phyloP scores from a whole-genome alignment of 2,329 filamentous ascomycete genomes.

The Diaporthe ampelina region DNA sequence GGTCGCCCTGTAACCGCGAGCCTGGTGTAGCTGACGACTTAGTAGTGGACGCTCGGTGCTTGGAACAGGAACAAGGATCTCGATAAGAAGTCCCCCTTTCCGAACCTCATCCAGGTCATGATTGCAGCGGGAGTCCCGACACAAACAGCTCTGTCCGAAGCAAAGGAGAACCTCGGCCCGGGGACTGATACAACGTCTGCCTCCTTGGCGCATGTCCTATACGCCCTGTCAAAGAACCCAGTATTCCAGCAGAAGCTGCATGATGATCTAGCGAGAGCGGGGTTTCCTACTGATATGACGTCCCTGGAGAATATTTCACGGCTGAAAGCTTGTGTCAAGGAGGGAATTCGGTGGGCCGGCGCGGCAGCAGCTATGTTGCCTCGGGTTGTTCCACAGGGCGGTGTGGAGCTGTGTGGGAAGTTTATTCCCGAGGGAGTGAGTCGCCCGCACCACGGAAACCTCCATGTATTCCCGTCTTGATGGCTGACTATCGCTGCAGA shows the following conservation, averaged over 20 bases:
- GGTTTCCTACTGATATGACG: conserved; percentile 46
- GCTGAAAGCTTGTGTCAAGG: conserved; percentile 47
- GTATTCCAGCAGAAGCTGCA: conserved; percentile 46
- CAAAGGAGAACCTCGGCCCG: conserved; percentile 49
- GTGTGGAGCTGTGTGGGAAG: conserved; percentile 44
- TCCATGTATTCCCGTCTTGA: neutral
- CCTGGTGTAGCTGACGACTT: neutral
- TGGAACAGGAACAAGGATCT: conserved; percentile 4
- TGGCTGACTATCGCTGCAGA: conserved; percentile 36
- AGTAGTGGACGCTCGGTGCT: conserved; percentile 1
- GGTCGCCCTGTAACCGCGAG: neutral
- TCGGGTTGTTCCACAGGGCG: conserved; percentile 45
- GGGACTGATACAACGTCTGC: conserved; percentile 51
- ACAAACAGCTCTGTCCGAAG: conserved; percentile 48
- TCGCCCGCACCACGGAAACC: neutral
- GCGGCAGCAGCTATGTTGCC: conserved; percentile 48
- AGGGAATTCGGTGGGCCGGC: conserved; percentile 48
- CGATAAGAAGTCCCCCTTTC: conserved; percentile 17
- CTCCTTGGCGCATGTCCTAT: conserved; percentile 50
- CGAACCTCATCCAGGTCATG: conserved; percentile 45
- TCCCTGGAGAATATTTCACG: conserved; percentile 45
- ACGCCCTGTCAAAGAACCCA: conserved; percentile 46
- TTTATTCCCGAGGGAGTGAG: conserved; percentile 46
- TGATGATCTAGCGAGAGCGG: conserved; percentile 42
- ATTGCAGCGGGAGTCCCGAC: conserved; percentile 43